Base-by-base conservation (phyloP, 2,329 filamentous ascomycete species). In the Cephalotrichum gorgonifer region DNA sequence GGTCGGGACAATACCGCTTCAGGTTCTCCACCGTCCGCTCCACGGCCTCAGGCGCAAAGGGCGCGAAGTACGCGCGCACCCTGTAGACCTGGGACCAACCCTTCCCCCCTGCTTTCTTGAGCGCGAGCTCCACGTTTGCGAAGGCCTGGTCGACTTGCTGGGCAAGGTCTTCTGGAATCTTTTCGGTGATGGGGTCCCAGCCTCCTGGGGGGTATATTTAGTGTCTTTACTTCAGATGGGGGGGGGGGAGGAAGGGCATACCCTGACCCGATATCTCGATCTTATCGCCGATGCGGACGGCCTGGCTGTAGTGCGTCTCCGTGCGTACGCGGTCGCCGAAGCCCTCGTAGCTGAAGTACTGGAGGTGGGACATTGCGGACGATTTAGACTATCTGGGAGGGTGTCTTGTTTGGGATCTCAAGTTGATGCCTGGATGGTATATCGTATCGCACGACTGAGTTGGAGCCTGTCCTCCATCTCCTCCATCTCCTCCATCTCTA, bases 81-180 rank as follows among this genome's bases (percentile, higher is more conserved):
- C 62, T 61, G 52, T 62, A 74, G 1, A 80, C 77, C 54, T 79
- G 72, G 28, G 58, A 56, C 72, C 72, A 77, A 6, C 73, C 75
- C 47, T 74, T 69, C 0, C 74, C 75, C 2, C 78, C 78, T 0
- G 74, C 75, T 2, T 66, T 52, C 44, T 66, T 68, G 1, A 81
- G 59, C 6, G 58, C 62, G 1, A 64, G 56, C 2, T 81, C 73
- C 4, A 81, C 72, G 50, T 81, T 81, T 0, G 57, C 56, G 54
- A 81, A 81, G 0, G 76, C 72, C 52, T 69, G 62, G 47, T 71
- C 69, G 44, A 76, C 70, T 48, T 75, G 62, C 0, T 61, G 62
- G 30, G 65, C 63, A 30, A 71, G 58, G 8, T 68, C 61, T 3
- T 53, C 54, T 48, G 57, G 50, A 43, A 73, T 27, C 2, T 43